These are phyloP conservation scores for Aspergillus sp. DNA, from an alignment of 2,329 filamentous ascomycete species.

Conservation along the genomic window DNA sequence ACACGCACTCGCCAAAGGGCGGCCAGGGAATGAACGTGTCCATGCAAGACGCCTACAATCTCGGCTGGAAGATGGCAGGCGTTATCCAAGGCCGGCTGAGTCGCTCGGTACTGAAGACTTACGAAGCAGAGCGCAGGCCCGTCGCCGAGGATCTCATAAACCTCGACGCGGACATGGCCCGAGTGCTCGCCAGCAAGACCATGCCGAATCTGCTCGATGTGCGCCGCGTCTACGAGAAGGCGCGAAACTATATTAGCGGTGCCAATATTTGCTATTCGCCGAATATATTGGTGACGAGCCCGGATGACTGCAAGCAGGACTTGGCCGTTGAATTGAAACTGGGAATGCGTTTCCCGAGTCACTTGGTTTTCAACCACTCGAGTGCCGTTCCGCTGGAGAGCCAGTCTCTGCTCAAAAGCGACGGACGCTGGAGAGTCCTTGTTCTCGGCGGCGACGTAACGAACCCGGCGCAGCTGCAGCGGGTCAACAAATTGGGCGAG, in stretches of 20 bases:
- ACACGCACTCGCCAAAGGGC: conserved; percentile 57
- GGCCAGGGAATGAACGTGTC: conserved; percentile 46
- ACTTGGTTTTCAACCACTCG: neutral
- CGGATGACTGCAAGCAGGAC: neutral
- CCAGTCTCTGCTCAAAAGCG: too few relatives aligned
- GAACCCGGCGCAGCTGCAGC: too few relatives aligned
- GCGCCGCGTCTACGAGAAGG: neutral
- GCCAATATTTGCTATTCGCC: neutral
- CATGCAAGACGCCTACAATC: conserved; percentile 49
- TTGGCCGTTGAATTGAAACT: neutral
- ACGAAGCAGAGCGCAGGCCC: conserved; percentile 20
- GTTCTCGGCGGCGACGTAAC: too few relatives aligned
- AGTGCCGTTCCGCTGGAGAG: too few relatives aligned
- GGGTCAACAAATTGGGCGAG: too few relatives aligned
- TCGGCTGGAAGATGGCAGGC: conserved; percentile 46
- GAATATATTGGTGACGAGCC: neutral
- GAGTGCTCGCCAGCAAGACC: neutral
- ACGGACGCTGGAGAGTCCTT: too few relatives aligned
- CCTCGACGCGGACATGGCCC: conserved; percentile 10
- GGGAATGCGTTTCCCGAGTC: neutral
- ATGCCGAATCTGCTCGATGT: neutral
- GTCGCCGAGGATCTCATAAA: conserved; percentile 22
- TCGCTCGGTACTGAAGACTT: conserved; percentile 17
- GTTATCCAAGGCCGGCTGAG: conserved; percentile 22
- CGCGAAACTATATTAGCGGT: neutral